Evolutionary conservation across 805 yeast species (phyloP), one percentile per base, ranked within the genome.

Genomic region (Hanseniaspora pseudoguilliermondii): DNA sequence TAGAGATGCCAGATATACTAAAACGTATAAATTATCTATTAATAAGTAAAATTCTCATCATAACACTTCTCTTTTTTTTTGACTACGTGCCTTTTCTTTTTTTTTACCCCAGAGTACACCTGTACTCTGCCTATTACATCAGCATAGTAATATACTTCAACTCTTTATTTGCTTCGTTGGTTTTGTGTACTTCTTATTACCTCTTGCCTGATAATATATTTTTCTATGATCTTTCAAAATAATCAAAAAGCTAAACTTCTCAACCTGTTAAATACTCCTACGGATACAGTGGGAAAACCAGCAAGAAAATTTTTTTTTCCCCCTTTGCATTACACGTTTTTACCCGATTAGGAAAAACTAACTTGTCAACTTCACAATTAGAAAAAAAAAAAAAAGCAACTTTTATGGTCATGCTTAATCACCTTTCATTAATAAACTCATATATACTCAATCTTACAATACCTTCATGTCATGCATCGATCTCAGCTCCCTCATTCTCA

Each of bases 1-100:
- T 57, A 57, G 58, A 57, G 57, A 57, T 52, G 58, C 56, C 57
- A 52, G 56, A 52, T 52, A 54, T 42, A 48, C 44, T 41, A 10
- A 10, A 38, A 29, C 27, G 25, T 48, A 29, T 39, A 47, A 38
- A 54, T 39, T 42, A 40, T 35, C 23, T 42, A 51, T 32, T 11
- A 44, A 36, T 42, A n/a, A 44, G 34, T 21, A 36, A 27, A 27
- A 38, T 56, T 49, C 36, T 54, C 57, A 54, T 54, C 57, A 54
- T 35, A 54, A 54, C 51, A 47, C 51, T 46, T 23, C 21, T 25
- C 11, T 1, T 18, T 18, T 18, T 1, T 18, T 18, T 18, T 38
- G 29, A 27, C 29, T 27, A 6, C 29, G 6, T 27, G 29, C 29
- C 29, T 6, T 27, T 27, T 27, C 29, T 27, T 32, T 11, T 32